Percentiles rank a stretch among this genome's conserved stretches.
These are phyloP conservation scores for Komagataella phaffii DNA, from an alignment of 805 yeast genomes.

Conservation along the genomic window DNA sequence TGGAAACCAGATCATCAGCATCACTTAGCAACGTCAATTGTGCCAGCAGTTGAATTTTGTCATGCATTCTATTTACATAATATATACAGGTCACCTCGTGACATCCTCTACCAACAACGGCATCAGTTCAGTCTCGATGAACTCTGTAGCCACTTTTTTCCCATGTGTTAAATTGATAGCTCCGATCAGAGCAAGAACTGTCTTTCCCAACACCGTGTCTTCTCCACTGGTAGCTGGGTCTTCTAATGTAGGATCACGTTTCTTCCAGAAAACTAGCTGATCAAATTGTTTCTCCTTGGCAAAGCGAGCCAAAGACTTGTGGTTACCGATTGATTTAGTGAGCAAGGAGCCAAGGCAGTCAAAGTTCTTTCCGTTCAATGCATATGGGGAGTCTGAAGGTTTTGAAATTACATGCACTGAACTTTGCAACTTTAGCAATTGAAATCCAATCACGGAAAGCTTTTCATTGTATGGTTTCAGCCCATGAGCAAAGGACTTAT, in stretches of 20 bases:
- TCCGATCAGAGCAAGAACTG: conserved; percentile 51
- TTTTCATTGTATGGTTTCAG: conserved; percentile 81
- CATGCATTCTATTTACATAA: neutral
- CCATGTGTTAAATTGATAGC: conserved; percentile 57
- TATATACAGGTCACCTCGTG: neutral
- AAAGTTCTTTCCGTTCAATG: conserved; percentile 36
- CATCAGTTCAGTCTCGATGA: conserved; percentile 39
- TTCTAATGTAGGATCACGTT: conserved; percentile 26
- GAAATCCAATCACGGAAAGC: conserved; percentile 58
- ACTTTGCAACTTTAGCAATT: conserved; percentile 36
- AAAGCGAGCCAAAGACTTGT: conserved; percentile 35
- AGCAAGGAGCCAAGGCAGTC: conserved; percentile 45
- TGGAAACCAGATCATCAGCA: neutral
- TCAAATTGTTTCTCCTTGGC: conserved; percentile 35
- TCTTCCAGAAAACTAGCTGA: conserved; percentile 53
- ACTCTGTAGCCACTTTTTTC: conserved; percentile 39
- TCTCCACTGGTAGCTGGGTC: conserved; percentile 40
- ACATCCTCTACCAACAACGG: neutral
- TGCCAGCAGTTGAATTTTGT: neutral
- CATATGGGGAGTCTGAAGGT: conserved; percentile 15
- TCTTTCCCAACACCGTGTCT: conserved; percentile 36
- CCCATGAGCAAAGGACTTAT: conserved; percentile 92
- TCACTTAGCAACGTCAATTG: neutral
- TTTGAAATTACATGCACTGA: conserved; percentile 25
- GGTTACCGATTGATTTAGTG: conserved; percentile 38